A percentile compares a stretch with the other conserved stretches of the same genome.
phyloP scores from a whole-genome alignment of 768 basidiomycete genomes.

The Hygrophoropsis aurantiaca region DNA sequence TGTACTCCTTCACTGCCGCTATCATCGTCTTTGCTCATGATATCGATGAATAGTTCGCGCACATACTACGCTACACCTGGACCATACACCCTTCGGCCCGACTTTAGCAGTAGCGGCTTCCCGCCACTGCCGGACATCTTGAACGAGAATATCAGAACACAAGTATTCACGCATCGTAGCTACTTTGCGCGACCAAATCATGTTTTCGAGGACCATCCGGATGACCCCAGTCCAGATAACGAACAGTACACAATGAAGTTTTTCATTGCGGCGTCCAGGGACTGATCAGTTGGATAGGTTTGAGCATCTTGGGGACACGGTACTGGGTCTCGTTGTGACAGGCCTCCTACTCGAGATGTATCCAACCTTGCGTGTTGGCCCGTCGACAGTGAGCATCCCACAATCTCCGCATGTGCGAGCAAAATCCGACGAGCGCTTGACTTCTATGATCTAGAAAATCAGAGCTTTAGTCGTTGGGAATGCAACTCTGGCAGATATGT shows the following conservation, averaged over 20 bases:
- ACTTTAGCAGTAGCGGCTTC: slow-evolving; percentile 33
- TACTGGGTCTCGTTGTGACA: slow-evolving; percentile 69
- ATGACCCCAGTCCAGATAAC: slow-evolving; percentile 79
- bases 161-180: slow-evolving; percentile 78
- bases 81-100: slow-evolving; percentile 18
- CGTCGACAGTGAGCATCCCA: slow-evolving; percentile 58
- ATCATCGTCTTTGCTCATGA: not conserved
- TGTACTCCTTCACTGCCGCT: too few relatives aligned
- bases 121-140: slow-evolving; percentile 63
- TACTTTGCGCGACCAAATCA: slow-evolving; percentile 67
- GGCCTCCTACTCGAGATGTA: slow-evolving; percentile 59
- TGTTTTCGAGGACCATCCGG: slow-evolving; percentile 70
- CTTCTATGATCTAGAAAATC: slow-evolving; percentile 59
- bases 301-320: slow-evolving; percentile 77
- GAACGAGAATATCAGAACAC: slow-evolving; percentile 42
- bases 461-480: slow-evolving; percentile 76
- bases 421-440: not conserved
- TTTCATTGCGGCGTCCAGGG: not conserved
- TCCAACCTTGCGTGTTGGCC: slow-evolving; percentile 73
- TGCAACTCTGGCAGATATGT: slow-evolving; percentile 71
- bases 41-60: not conserved
- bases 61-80: too few relatives aligned
- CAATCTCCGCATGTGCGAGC: not conserved
- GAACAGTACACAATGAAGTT: slow-evolving; percentile 55
- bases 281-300: slow-evolving; percentile 39